Evolutionary conservation across 768 basidiomycete genomes (phyloP).

Genomic region (Lactarius hengduanensis): DNA sequence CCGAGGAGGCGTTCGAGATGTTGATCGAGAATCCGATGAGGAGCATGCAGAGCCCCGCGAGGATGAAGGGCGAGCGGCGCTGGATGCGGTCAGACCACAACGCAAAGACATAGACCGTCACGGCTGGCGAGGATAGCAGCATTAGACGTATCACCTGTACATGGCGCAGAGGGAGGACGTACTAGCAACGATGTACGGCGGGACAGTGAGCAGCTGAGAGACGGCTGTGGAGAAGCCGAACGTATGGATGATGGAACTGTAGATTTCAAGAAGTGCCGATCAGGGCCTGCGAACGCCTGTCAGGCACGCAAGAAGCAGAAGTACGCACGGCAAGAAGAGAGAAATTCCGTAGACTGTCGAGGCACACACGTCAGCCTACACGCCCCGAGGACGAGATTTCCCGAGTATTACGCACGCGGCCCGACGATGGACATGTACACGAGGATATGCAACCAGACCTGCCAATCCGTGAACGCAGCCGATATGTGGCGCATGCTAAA

Average conservation of each 20-base stretch:
- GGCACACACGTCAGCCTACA: not conserved
- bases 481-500: conserved; percentile 54
- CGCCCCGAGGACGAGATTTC: not conserved
- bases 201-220: conserved; percentile 60
- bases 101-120: conserved; percentile 51
- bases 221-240: conserved; percentile 55
- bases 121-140: conserved; percentile 40
- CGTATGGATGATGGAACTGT: conserved; percentile 33
- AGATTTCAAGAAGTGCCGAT: not conserved
- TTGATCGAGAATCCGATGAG: conserved; percentile 64
- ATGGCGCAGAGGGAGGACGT: conserved; percentile 28
- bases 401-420: conserved; percentile 49
- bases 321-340: conserved; percentile 63
- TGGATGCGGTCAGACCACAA: conserved; percentile 56
- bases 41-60: conserved; percentile 48
- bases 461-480: conserved; percentile 62
- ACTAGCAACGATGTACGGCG: conserved; percentile 67
- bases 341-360: conserved; percentile 64
- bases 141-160: not conserved
- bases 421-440: conserved; percentile 57
- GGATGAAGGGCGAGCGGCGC: conserved; percentile 58
- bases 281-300: not conserved
- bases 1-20: conserved; percentile 49
- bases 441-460: conserved; percentile 58
- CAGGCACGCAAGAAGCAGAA: not conserved